phyloP scores from a whole-genome alignment of 164 flowering plant species.

The Umbilicus rupestris region DNA sequence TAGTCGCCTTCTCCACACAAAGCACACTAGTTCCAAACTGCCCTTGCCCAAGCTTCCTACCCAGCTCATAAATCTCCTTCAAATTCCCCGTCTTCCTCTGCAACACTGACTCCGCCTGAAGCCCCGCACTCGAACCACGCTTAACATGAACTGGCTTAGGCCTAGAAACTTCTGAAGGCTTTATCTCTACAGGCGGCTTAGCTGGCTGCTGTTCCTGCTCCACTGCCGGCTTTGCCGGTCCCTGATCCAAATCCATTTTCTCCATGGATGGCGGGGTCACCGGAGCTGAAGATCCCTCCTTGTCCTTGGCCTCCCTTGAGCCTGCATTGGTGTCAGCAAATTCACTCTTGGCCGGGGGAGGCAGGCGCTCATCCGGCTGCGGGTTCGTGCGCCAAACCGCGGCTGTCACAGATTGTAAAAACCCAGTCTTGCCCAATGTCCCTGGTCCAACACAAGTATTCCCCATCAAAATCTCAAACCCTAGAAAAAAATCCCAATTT shows the following conservation, averaged over 20 bases:
- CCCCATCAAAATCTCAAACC: neutral
- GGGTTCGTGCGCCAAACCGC: neutral
- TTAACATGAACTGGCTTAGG: neutral
- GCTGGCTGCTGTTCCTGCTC: too few species aligned
- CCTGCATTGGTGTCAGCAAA: neutral
- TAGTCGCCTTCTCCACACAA: neutral
- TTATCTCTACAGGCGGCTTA: neutral
- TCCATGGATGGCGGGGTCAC: neutral
- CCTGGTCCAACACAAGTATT: neutral
- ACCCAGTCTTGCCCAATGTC: neutral
- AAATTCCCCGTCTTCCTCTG: neutral
- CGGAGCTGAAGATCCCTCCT: neutral
- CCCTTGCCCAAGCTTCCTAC: neutral
- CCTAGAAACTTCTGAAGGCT: neutral
- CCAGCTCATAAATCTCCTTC: neutral
- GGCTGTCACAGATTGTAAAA: slow-evolving; percentile 1
- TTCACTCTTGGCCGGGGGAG: neutral
- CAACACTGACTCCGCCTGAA: slow-evolving; percentile 1
- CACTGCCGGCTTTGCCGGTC: neutral
- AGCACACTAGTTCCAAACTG: slow-evolving; percentile 1
- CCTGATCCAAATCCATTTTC: neutral
- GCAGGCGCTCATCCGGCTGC: neutral
- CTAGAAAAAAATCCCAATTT: neutral
- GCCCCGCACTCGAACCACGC: neutral
- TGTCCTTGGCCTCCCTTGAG: neutral